Evolutionary conservation across 306 rosid genomes (phyloP), one percentile per base, ranked within the genome.

Genomic region (Lathyrus sativus): DNA sequence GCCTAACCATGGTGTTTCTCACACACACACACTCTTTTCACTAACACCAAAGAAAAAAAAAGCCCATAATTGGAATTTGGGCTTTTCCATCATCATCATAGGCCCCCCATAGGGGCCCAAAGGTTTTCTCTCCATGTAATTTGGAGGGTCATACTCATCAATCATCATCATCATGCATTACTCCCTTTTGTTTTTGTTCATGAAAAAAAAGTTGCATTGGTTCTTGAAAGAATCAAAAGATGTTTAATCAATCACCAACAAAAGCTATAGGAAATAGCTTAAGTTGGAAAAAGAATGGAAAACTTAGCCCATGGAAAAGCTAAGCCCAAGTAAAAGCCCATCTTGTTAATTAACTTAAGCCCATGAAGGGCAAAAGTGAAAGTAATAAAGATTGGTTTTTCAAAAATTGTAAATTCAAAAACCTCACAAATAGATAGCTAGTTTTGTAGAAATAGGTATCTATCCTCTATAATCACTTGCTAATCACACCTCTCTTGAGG

Each of bases 111-210:
- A 76, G 89, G 88, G 90, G 86, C 86, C 26, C 6, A 62, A 76
- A 51, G 59, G 51, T 69, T 68, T 54, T 86, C 77, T 87, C 86
- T 56, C 38, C 18, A 56, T 56, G 22, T 18, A 54, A 44, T 70
- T 74, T 85, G 88, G 90, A 86, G 81, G 58, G 42, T 63, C 68
- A 18, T 44, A 9, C 24, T 84, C 96, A 91, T 91, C 96, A n/a
- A n/a, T n/a, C 96, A 91, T 86, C 96, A 91, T 86, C 96, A 91
- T 91, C 96, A 91, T 91, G 97, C 96, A 91, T 86, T 43, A 70
- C 76, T 13, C 17, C 62, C 26, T 68, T 35, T 2, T 59, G 9
- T 59, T 7, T 33, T 56, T 45, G 54, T 53, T 65, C 53, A 43
- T 43, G 56, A 70, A 70, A 65, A 62, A 69, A 43, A 45, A 41